These are phyloP conservation scores for Umbelopsis isabellina DNA, from an alignment of 192 early-diverging fungal genomes.

Conservation along the genomic window DNA sequence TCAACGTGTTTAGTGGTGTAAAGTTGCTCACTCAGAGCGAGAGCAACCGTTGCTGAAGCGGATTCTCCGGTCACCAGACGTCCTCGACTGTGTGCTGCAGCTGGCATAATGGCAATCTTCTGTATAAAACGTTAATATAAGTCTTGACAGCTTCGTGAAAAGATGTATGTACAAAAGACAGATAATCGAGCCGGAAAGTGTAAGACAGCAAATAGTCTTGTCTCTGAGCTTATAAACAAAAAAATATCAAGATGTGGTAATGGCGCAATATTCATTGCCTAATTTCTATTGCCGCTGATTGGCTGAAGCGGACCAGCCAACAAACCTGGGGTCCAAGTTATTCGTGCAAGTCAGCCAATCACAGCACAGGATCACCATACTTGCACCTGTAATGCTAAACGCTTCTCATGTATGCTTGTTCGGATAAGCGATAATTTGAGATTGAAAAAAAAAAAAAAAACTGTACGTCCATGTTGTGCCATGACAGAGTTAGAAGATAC, in stretches of 20 bases:
- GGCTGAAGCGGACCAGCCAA: background rate
- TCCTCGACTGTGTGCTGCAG: background rate
- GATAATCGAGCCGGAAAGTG: background rate
- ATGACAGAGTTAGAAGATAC: too few species aligned
- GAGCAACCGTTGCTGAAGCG: slow-evolving; percentile 42
- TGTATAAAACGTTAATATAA: too few species aligned
- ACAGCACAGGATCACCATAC: background rate
- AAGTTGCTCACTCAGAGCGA: slow-evolving; percentile 48
- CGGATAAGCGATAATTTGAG: too few species aligned
- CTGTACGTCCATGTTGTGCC: too few species aligned
- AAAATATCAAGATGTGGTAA: slow-evolving; percentile 2
- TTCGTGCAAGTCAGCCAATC: background rate
- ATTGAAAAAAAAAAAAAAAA: too few species aligned
- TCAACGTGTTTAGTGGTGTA: slow-evolving; percentile 39
- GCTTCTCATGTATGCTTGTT: too few species aligned
- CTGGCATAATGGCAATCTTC: too few species aligned
- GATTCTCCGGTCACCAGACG: slow-evolving; percentile 36
- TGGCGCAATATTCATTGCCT: slow-evolving; percentile 21
- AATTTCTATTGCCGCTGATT: slow-evolving; percentile 5
- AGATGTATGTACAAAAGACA: background rate
- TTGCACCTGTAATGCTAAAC: too few species aligned
- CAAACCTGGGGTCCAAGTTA: slow-evolving; percentile 12
- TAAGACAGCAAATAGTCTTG: background rate
- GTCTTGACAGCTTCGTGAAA: background rate
- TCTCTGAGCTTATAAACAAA: slow-evolving; percentile 3